These are phyloP conservation scores for Bonnemaisonia californica DNA, from an alignment of 31 red algal genomes.

Conservation along the genomic window DNA sequence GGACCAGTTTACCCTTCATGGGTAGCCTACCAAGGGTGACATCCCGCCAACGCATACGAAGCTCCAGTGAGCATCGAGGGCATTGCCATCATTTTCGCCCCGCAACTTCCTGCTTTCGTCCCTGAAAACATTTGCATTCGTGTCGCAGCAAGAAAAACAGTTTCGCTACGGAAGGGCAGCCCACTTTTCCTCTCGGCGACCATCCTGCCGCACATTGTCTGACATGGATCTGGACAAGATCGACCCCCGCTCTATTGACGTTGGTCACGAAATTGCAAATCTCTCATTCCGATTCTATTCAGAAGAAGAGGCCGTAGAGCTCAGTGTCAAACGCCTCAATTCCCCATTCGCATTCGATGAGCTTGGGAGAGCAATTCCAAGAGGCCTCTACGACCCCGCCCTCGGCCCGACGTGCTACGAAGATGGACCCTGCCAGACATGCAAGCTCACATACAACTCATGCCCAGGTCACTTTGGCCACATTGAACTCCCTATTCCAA, in stretches of 20 bases:
- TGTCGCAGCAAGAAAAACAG: no score
- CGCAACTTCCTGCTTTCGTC: no score
- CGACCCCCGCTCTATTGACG: slow-evolving; percentile 55
- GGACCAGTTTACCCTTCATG: no score
- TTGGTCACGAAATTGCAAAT: slow-evolving; percentile 41
- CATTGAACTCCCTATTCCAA: slow-evolving; percentile 84
- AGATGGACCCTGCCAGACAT: slow-evolving; percentile 79
- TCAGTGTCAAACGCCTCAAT: slow-evolving; percentile 57
- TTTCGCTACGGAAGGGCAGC: no score
- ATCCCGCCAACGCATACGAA: no score
- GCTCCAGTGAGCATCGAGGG: no score
- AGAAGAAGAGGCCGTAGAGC: slow-evolving; percentile 40
- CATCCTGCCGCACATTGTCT: no score
- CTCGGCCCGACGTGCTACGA: slow-evolving; percentile 71
- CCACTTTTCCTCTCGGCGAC: no score
- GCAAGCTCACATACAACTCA: slow-evolving; percentile 56
- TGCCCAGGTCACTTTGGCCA: slow-evolving; percentile 98
- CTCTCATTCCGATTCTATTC: slow-evolving; percentile 66
- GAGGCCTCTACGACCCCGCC: slow-evolving; percentile 91
- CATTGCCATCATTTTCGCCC: no score
- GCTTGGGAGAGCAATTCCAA: slow-evolving; percentile 72
- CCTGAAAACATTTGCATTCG: no score
- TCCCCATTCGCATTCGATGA: slow-evolving; percentile 66
- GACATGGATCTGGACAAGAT: slow-evolving; percentile 61
- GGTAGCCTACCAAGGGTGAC: no score